Percentiles rank a stretch among this genome's conserved stretches.
These are phyloP conservation scores for Aspergillus nomiae DNA, from an alignment of 2,329 filamentous ascomycete genomes.

Conservation along the genomic window DNA sequence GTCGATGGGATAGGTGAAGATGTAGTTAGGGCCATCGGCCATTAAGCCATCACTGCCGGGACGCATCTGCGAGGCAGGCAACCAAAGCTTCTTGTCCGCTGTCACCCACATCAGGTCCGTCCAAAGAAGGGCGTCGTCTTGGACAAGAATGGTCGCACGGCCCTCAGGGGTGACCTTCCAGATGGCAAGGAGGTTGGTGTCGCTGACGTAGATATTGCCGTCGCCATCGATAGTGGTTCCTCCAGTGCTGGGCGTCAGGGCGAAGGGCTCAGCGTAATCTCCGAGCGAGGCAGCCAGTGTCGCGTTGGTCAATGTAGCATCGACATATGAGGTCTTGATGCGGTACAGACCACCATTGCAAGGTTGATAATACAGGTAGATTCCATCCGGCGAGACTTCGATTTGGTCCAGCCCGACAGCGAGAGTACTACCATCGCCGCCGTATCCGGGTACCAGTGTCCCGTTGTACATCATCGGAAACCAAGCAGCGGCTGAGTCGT, in stretches of 20 bases:
- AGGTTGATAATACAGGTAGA: no score
- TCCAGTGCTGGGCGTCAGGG: conserved; percentile 39
- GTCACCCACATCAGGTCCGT: conserved; percentile 11
- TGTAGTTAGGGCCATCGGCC: conserved; percentile 8
- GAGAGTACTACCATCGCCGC: no score
- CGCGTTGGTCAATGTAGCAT: conserved; percentile 20
- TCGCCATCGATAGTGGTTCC: conserved; percentile 42
- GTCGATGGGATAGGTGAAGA: conserved; percentile 7
- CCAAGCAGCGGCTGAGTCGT: no score
- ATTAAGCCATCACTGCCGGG: conserved; percentile 6
- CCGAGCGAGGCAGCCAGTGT: conserved; percentile 20
- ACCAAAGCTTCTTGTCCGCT: conserved; percentile 8
- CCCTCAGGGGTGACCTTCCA: conserved; percentile 10
- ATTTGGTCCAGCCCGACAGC: no score
- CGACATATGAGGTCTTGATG: conserved; percentile 33
- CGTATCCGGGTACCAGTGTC: no score
- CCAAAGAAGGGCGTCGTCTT: conserved; percentile 9
- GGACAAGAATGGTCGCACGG: conserved; percentile 4
- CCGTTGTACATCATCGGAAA: no score
- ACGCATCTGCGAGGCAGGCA: conserved; percentile 9
- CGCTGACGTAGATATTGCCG: conserved; percentile 41
- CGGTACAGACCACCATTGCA: conserved; percentile 24
- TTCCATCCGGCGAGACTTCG: no score
- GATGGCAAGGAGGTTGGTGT: conserved; percentile 29
- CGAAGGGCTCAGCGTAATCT: conserved; percentile 23